Evolutionary conservation across 305 asterid genomes (phyloP), one percentile per base, ranked within the genome.

Genomic region (Striga hermonthica): DNA sequence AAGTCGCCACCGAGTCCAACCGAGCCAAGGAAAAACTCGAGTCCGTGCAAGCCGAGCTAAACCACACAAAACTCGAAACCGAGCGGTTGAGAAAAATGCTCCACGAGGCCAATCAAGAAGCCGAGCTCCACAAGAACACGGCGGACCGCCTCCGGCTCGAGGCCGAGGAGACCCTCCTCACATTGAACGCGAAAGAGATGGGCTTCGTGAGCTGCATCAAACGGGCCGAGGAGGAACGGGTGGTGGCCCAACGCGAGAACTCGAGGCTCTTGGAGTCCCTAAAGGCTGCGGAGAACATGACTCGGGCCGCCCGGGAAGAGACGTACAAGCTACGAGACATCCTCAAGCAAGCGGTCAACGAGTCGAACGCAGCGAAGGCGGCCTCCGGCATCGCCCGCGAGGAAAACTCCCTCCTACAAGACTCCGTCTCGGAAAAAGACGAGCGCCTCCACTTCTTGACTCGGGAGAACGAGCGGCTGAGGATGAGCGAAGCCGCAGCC

Each of bases 291-390:
- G 93, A 90, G 69, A 70, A 69, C 22, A 74, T 66, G 74, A 71
- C 80, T 9, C 56, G 78, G 69, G 75, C 85, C 0, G 81, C 92
- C 0, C 77, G 79, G 45, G 99, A 86, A 38, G 99, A 93, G 12
- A 76, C 80, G n/a, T 78, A 48, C 60, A 88, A 85, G 65, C 73
- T 88, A 34, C 75, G 97, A 48, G 97, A 93, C 66, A 82, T 93
- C 45, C 88, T 93, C 8, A 90, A 88, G 65, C 96, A 88, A 59
- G 95, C 95, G 0, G 60, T 93, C 9, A 86, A 72, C 57, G 99
- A 93, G 70, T 83, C 97, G 0, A 93, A 86, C 28, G 96, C 95
- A 0, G 92, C 99, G 3, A 93, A 90, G 70, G 92, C 90, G 0
- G 96, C 95, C 1, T 85, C 99, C 0, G 87, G 87, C 0, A 74